Evolutionary conservation across 495 filamentous ascomycete species (phyloP), one percentile per base, ranked within the genome.

Genomic region (Neurospora discreta): DNA sequence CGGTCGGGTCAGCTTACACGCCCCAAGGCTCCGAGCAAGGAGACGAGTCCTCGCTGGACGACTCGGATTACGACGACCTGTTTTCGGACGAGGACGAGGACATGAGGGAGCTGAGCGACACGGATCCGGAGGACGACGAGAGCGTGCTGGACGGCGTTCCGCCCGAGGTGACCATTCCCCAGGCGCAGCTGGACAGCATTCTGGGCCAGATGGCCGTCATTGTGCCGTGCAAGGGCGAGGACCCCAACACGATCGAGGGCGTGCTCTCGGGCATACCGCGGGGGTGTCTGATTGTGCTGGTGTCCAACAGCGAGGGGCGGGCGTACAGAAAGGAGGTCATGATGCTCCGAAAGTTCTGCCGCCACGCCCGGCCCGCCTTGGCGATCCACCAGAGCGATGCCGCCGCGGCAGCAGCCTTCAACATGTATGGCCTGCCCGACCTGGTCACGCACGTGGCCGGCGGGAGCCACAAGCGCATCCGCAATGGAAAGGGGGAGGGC

Each of bases 401-500:
- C n/a, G 71, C 52, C 5, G 77, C 75, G 0, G 76, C 76, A 15
- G 36, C 65, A 0, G 76, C 77, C 2, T 70, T 80, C n/a, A 26
- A 41, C 1, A 70, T 43, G 0, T 40, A 73, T 15, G 77, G 76
- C 39, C 72, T 79, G 68, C 15, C 71, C 5, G 68, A 73, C 43
- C 38, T 77, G 5, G 3, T 76, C 39, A 69, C 68, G 58, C 18
- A 41, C 9, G 26, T 16, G 2, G 58, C 33, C 33, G 33, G 67
- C 42, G 71, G 68, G 13, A 68, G 20, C 52, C 52, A 30, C 52
- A 65, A 65, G 52, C 52, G 52, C 26, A 73, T 79, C 69, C 71
- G 73, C 46, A 72, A 78, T 58, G 79, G 79, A 41, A 80, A 80
- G 72, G 79, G 79, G 6, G 79, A 80, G 74, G 79, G 76, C 44